Evolutionary conservation across 106 monocot genomes (phyloP).

Genomic region (Dendrobium officinale): DNA sequence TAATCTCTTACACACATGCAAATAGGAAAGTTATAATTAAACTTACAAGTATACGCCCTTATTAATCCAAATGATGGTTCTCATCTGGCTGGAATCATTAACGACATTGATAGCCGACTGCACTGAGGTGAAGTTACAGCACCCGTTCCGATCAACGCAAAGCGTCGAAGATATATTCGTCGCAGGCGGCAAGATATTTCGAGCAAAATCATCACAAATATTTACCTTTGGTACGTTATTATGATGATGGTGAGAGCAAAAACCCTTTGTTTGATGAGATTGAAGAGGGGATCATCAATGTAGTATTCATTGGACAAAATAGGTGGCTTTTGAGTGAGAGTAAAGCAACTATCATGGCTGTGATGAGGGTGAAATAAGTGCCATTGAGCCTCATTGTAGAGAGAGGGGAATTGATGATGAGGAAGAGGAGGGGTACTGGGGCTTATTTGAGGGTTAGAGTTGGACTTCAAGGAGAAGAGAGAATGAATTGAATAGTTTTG

Average conservation of each 20-base stretch:
- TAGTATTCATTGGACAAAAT: background rate
- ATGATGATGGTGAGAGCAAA: constrained; percentile 8
- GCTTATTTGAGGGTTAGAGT: background rate
- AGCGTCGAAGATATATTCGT: constrained; percentile 31
- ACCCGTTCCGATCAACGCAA: constrained; percentile 79
- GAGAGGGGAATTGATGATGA: constrained; percentile 3
- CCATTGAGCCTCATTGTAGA: constrained; percentile 19
- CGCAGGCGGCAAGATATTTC: constrained; percentile 47
- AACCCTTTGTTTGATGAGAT: background rate
- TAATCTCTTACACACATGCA: background rate
- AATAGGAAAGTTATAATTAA: background rate
- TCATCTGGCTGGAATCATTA: constrained; percentile 34
- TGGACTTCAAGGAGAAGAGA: background rate
- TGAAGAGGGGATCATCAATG: no score
- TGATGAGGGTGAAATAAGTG: constrained; percentile 21
- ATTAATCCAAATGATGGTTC: constrained; percentile 85
- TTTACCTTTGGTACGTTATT: background rate
- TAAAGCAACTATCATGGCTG: constrained; percentile 22
- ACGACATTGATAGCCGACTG: constrained; percentile 64
- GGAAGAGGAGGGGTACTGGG: constrained; percentile 4
- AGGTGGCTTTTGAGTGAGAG: constrained; percentile 14
- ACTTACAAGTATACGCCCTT: constrained; percentile 83
- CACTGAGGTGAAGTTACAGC: constrained; percentile 81
- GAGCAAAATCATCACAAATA: constrained; percentile 52
- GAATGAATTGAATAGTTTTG: constrained; percentile 7